Base-by-base conservation (phyloP, 1,284 basidiomycete genomes). In the Ceratobasidium sp. region DNA sequence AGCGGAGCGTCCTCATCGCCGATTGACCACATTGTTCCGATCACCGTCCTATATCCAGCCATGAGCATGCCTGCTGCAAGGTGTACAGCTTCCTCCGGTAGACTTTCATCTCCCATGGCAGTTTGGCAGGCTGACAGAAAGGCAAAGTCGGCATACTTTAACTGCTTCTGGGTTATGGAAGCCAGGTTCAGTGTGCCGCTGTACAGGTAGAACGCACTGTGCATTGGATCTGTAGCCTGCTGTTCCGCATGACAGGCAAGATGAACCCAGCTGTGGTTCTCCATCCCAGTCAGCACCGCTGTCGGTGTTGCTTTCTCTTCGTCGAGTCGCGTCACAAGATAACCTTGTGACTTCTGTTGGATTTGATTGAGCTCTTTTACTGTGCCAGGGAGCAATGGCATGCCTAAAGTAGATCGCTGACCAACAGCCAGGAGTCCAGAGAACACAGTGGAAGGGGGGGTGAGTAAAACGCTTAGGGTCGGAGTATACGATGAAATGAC, bases 181-280 rank as follows among this genome's bases (percentile, higher is more conserved):
- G 41, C 18, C 13, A 69, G 64, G 13, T 41, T 23, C 7, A 69
- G 64, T 16, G 21, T 28, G 13, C 46, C 38, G 18, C 55, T 28
- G n/a, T 38, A 5, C 21, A 69, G 64, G 26, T 26, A 49, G 38
- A 69, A 69, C 7, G 38, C n/a, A 28, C 46, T 52, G 6, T 50
- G 16, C 16, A 35, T 32, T 11, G 64, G 64, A 11, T 69, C 47
- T 14, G 16, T 11, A 3, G 52, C n/a, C 21, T 49, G 11, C 49
- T 69, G 64, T 11, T n/a, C n/a, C 9, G 46, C 64, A 21, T 69
- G 64, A 69, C 49, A 69, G n/a, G 64, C 44, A 18, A 69, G 41
- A 38, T 69, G 64, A 16, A 54, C 52, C 64, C 64, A 69, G 23
- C 32, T 43, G 13, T 23, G 18, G 9, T 52, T n/a, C 49, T 69